Percentiles rank a stretch among this genome's conserved stretches.
These are phyloP conservation scores for Aspergillus brasiliensis DNA, from an alignment of 2,329 filamentous ascomycete genomes.

Conservation along the genomic window DNA sequence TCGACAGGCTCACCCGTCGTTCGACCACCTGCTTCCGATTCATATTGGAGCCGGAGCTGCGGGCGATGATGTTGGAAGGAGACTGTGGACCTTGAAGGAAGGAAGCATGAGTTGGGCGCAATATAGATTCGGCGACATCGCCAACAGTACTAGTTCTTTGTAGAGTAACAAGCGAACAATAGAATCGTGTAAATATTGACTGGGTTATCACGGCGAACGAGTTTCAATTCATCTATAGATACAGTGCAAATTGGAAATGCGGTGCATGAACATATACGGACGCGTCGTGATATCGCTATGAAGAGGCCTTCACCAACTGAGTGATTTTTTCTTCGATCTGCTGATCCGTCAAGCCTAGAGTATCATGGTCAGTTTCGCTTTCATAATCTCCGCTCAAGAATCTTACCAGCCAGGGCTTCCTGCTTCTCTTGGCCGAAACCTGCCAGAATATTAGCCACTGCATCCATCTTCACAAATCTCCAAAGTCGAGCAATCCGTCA, in stretches of 20 bases:
- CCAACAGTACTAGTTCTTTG: constrained; percentile 27
- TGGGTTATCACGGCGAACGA: constrained; percentile 11
- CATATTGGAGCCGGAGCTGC: constrained; percentile 61
- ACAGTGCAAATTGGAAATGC: constrained; percentile 33
- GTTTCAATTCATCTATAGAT: constrained; percentile 43
- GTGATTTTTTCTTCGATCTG: constrained; percentile 70
- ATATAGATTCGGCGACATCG: constrained; percentile 52
- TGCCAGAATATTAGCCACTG: constrained; percentile 37
- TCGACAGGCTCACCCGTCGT: constrained; percentile 63
- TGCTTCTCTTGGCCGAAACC: constrained; percentile 70
- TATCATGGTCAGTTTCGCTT: not conserved
- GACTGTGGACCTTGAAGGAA: constrained; percentile 53
- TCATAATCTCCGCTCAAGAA: not conserved
- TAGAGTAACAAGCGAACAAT: constrained; percentile 15
- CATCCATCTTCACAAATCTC: no score
- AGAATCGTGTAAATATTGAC: constrained; percentile 6
- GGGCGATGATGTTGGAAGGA: constrained; percentile 49
- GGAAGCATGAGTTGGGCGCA: constrained; percentile 59
- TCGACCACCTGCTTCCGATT: constrained; percentile 65
- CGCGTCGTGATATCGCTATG: constrained; percentile 29
- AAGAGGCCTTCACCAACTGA: constrained; percentile 59
- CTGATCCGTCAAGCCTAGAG: constrained; percentile 65
- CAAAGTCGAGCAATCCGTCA: constrained; percentile 33
- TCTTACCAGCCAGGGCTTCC: constrained; percentile 61
- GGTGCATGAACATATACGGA: constrained; percentile 30